phyloP scores from a whole-genome alignment of 139 green algal genomes.

The Diplosphaera chodatii region DNA sequence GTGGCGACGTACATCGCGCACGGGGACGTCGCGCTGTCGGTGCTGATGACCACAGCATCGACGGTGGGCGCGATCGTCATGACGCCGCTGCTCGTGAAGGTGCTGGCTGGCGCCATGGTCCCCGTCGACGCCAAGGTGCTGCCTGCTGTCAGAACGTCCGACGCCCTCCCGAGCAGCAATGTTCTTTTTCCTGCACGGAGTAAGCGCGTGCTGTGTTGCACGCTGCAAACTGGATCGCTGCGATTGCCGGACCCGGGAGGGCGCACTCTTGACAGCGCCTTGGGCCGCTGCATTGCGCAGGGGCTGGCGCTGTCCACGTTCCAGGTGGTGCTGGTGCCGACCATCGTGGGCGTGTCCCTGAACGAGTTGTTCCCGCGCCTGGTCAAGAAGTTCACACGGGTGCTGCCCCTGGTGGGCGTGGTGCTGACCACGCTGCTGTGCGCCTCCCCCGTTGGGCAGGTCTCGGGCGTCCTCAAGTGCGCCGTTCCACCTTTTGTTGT shows the following conservation, averaged over 20 bases:
- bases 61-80: constrained; percentile 76
- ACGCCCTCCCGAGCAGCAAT: no score
- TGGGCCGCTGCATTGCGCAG: no score
- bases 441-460: constrained; percentile 52
- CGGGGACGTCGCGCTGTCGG: constrained; percentile 80
- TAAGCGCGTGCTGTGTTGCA: no score
- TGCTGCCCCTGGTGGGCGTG: constrained; percentile 60
- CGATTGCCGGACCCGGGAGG: no score
- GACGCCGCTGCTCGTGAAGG: constrained; percentile 71
- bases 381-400: constrained; percentile 45
- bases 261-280: no score
- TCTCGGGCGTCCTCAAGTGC: constrained; percentile 35
- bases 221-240: no score
- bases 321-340: constrained; percentile 75
- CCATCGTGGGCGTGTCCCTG: constrained; percentile 49
- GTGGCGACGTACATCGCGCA: constrained; percentile 74
- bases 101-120: constrained; percentile 66
- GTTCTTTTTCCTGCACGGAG: no score
- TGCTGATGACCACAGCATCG: constrained; percentile 77
- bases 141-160: no score
- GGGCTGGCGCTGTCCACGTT: constrained; percentile 46
- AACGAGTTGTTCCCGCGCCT: constrained; percentile 52
- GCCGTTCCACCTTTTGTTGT: background rate
- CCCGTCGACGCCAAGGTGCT: constrained; percentile 64
- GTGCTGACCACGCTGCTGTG: constrained; percentile 60